Evolutionary conservation across 352 stramenopile genomes (phyloP), one percentile per base, ranked within the genome.

Genomic region (Pythium volutum): DNA sequence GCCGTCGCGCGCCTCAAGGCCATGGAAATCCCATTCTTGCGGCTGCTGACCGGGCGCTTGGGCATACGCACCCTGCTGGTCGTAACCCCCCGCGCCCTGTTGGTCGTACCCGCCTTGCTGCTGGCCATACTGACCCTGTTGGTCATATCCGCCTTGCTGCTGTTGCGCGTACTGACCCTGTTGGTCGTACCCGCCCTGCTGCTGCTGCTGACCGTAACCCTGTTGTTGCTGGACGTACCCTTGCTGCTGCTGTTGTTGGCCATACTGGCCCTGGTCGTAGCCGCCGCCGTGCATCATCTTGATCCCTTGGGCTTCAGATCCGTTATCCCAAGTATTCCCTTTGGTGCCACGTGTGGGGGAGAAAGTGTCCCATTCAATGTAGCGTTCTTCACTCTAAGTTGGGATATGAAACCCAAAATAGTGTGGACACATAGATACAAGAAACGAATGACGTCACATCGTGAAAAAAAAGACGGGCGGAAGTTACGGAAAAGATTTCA

Each of bases 1-100:
- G 52, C 97, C 97, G 67, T 98, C 94, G 63, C 91, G 91, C 49
- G 81, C 81, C 63, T 95, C 86, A 46, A 87, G 77, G 33, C 66
- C 86, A 59, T 92, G 79, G 69, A 95, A 93, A 57, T 95, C 86
- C 86, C 86, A 95, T 49, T 91, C 80, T 63, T 89, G 80, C 22
- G 86, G 81, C 66, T 90, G 83, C 76, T 87, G 77, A 26, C 81
- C 85, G 2, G 78, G 73, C 51, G 75, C 62, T 25, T 76, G 64
- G 46, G 64, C 42, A 27, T 76, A 59, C 38, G 67, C 69, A 34
- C 66, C 53, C n/a, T 83, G 71, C 58, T 75, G 67, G 47, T 66
- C 50, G 49, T 66, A 66, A 27, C 57, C 57, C n/a, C n/a, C n/a
- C n/a, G n/a, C n/a, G 55, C 73, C 62, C 56, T 74, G 66, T 60